Evolutionary conservation across 352 stramenopile species (phyloP), one percentile per base, ranked within the genome.

Genomic region (Phytophthora macrochlamydospora): DNA sequence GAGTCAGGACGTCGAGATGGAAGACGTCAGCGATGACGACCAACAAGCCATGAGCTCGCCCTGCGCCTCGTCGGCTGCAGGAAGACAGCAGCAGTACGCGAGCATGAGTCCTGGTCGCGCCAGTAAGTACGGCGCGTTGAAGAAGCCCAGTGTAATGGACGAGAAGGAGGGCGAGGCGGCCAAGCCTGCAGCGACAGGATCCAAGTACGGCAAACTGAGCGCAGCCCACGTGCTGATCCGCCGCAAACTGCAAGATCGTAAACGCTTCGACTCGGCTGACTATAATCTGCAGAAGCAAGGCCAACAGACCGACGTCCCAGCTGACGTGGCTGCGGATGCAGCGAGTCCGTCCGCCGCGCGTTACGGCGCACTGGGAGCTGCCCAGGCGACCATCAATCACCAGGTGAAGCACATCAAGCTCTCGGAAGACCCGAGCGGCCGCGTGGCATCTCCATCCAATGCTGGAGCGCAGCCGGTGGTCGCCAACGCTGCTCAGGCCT

Each of bases 371-470:
- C 12, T 75, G 46, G 59, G 33, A 12, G n/a, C 48, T 4, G 55
- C 67, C 0, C 54, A 67, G 37, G 50, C 68, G 37, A 72, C 73
- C 7, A 86, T 88, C 53, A 71, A 71, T n/a, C 81, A 88, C 53
- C 81, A 90, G 45, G 76, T 87, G 30, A 92, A 93, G 71, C 86
- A 93, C 56, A 88, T 93, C 43, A 93, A 93, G 62, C 69, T 94
- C 6, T 91, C 86, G 13, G 74, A 85, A 7, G 61, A 65, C 30
- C 54, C 48, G 13, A 67, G 35, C 54, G 78, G 55, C 50, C 76
- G 32, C 64, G 75, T 75, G 24, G 67, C 59, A 8, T 65, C 72
- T 11, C 45, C 55, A 9, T 51, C 57, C 13, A 18, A 33, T 37
- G 51, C 43, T 18, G 7, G 5, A 29, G 24, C 43, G 14, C 43